Evolutionary conservation across 2,329 filamentous ascomycete species (phyloP), one percentile per base, ranked within the genome.

Genomic region (Phyllosticta paracitricarpa): DNA sequence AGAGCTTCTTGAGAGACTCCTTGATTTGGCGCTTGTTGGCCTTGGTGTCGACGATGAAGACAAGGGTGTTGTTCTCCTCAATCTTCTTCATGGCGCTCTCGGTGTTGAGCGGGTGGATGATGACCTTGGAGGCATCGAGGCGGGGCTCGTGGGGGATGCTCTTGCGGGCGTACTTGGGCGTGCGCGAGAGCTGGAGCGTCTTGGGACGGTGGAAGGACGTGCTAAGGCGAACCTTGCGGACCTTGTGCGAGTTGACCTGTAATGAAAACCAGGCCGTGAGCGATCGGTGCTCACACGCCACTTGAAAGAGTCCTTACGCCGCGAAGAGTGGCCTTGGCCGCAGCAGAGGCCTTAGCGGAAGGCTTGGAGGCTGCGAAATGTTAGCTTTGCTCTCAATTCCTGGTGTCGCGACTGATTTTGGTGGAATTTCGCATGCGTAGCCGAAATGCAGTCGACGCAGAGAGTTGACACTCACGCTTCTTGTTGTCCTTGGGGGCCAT

Each of bases 61-160:
- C 91, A 59, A 99, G 87, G 70, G 94, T 99, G 87, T 99, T 99
- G 87, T 99, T 92, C 89, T 99, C 94, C 85, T 99, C 94, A 72
- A 99, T 97, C 89, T 97, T 97, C 91, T 99, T 99, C 93, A 99
- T 97, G 75, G 95, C 94, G 76, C 89, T 94, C 89, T 99, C 94
- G 65, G 94, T 99, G 88, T 99, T 99, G 76, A 99, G 86, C 69
- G 94, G 94, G 87, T 97, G 91, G 76, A 97, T 84, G 79, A 99
- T 89, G 78, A 97, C 84, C 87, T 96, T 97, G 86, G 92, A 89
- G 82, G 93, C 89, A 82, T 99, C 94, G 74, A 99, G 89, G 72
- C 91, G 89, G 71, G 92, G 88, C 76, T 85, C 84, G 78, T 93
- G 88, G 73, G 89, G 87, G 77, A 99, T 86, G 70, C 91, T 92